phyloP scores from a whole-genome alignment of 768 basidiomycete species.

The Naganishia vaughanmartiniae region DNA sequence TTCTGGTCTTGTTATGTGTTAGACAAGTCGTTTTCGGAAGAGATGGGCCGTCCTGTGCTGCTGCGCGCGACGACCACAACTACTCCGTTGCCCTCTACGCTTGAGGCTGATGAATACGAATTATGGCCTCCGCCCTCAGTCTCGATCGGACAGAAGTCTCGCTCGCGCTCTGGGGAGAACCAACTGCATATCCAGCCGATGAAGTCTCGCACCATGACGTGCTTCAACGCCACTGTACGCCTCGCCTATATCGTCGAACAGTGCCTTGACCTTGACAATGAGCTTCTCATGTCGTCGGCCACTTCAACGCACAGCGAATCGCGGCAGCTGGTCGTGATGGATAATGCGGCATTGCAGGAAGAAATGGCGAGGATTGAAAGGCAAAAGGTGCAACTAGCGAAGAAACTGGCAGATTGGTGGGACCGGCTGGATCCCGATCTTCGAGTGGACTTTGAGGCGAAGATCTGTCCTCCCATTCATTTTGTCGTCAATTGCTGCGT shows the following conservation, averaged over 20 bases:
- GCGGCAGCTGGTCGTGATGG: slow-evolving; percentile 10
- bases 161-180: slow-evolving; percentile 1
- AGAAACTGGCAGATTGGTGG: slow-evolving; percentile 35
- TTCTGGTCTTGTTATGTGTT: slow-evolving; percentile 42
- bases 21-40: slow-evolving; percentile 43
- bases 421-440: slow-evolving; percentile 29
- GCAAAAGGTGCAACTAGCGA: slow-evolving; percentile 25
- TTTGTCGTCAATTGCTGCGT: slow-evolving; percentile 39
- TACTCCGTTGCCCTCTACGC: slow-evolving; percentile 36
- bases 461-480: slow-evolving; percentile 37
- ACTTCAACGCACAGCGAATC: background rate
- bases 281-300: background rate
- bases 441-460: slow-evolving; percentile 21
- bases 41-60: slow-evolving; percentile 43
- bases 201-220: slow-evolving; percentile 10
- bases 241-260: slow-evolving; percentile 37
- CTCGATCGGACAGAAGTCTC: slow-evolving; percentile 11
- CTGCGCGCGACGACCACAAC: slow-evolving; percentile 37
- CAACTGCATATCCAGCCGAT: slow-evolving; percentile 14
- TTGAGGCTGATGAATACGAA: slow-evolving; percentile 43
- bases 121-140: slow-evolving; percentile 40
- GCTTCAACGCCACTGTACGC: slow-evolving; percentile 16
- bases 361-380: background rate
- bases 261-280: slow-evolving; percentile 37
- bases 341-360: background rate